Percentiles rank a stretch among this genome's conserved stretches.
Evolutionary conservation across 176 grass and related monocot genomes (phyloP).

Genomic region (Eragrostis nindensis): DNA sequence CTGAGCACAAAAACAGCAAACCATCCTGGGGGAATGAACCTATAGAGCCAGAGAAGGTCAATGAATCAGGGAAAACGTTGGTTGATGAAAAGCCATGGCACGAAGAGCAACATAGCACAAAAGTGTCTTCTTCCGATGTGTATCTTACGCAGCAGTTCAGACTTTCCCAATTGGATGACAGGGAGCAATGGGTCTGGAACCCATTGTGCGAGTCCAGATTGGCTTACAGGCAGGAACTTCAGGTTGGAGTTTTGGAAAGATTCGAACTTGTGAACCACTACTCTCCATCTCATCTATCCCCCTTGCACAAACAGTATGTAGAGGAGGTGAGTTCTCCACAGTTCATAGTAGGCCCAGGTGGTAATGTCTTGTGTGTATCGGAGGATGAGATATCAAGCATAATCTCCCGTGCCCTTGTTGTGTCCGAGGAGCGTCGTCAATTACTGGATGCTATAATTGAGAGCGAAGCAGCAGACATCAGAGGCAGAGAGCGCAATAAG

Average conservation of each 20-base stretch:
- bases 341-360: slow-evolving; percentile 60
- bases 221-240: slow-evolving; percentile 56
- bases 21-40: slow-evolving; percentile 19
- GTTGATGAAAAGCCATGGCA: slow-evolving; percentile 23
- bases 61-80: slow-evolving; percentile 24
- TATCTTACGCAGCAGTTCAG: slow-evolving; percentile 24
- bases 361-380: slow-evolving; percentile 52
- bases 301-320: slow-evolving; percentile 40
- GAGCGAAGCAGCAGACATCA: slow-evolving; percentile 34
- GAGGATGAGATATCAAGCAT: slow-evolving; percentile 83
- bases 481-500: not conserved
- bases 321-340: slow-evolving; percentile 33
- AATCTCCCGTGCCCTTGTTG: slow-evolving; percentile 58
- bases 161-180: slow-evolving; percentile 18
- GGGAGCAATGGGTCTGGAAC: slow-evolving; percentile 57
- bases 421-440: slow-evolving; percentile 55
- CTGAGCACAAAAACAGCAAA: not conserved
- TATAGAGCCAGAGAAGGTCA: slow-evolving; percentile 6
- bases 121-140: not conserved
- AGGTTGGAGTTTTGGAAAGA: slow-evolving; percentile 46
- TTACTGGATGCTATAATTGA: slow-evolving; percentile 43
- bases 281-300: slow-evolving; percentile 50
- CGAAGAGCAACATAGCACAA: slow-evolving; percentile 12
- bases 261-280: slow-evolving; percentile 69
- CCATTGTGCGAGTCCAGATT: slow-evolving; percentile 46